A percentile compares a stretch with the other conserved stretches of the same genome.
Evolutionary conservation across 2,329 filamentous ascomycete species (phyloP).

Genomic region (Fusarium foetens): DNA sequence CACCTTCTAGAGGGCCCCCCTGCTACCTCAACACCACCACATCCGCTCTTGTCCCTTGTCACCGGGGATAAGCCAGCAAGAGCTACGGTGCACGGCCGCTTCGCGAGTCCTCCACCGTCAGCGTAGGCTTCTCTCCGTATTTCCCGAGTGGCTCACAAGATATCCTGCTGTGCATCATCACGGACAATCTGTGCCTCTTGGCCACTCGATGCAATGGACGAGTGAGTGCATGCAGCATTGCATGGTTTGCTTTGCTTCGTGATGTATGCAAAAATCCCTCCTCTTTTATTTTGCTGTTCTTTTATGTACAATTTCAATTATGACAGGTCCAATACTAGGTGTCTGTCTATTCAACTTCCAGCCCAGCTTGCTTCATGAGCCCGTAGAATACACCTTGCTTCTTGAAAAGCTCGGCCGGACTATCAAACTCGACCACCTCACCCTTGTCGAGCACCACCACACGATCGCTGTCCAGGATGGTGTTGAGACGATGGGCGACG

Average conservation of each 20-base stretch:
- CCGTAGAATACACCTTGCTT: constrained; percentile 84
- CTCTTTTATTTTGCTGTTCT: constrained; percentile 14
- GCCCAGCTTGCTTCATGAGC: constrained; percentile 88
- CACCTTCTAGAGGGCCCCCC: constrained; percentile 9
- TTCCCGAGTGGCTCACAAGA: constrained; percentile 11
- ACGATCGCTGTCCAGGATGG: constrained; percentile 87
- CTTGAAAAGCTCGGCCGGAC: constrained; percentile 79
- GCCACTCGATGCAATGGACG: constrained; percentile 7
- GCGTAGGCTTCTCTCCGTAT: constrained; percentile 9
- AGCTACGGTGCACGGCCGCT: constrained; percentile 17
- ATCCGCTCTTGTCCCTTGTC: constrained; percentile 15
- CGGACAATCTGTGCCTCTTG: constrained; percentile 1
- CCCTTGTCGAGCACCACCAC: constrained; percentile 95
- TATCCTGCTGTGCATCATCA: neutral
- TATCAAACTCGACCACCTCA: constrained; percentile 91
- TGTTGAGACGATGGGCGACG: constrained; percentile 98
- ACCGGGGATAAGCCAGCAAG: constrained; percentile 32
- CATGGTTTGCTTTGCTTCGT: neutral
- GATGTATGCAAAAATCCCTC: constrained; percentile 10
- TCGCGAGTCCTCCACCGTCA: constrained; percentile 18
- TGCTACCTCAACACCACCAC: constrained; percentile 29
- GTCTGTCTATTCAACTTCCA: constrained; percentile 60
- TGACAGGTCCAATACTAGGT: neutral
- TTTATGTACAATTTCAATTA: constrained; percentile 26
- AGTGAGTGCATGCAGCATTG: neutral